A percentile compares a stretch with the other conserved stretches of the same genome.
Evolutionary conservation across 2,329 filamentous ascomycete species (phyloP).

Genomic region (Dothiorella sarmentorum): DNA sequence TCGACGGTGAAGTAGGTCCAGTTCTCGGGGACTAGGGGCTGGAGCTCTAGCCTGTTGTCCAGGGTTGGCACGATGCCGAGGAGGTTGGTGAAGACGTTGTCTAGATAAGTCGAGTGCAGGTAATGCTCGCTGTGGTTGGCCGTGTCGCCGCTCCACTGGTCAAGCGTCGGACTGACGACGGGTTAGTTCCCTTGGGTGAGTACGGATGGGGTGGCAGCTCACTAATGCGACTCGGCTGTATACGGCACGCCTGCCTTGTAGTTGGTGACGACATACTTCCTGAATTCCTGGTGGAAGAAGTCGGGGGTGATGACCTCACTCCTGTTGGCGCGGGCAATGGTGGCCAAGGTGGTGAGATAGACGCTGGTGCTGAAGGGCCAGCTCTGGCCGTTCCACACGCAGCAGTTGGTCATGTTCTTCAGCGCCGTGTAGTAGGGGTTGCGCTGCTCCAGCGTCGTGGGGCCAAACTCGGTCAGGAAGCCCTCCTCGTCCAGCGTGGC

Average conservation of each 20-base stretch:
- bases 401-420: slow-evolving; percentile 31
- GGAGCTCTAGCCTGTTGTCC: slow-evolving; percentile 38
- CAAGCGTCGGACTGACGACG: slow-evolving; percentile 27
- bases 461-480: slow-evolving; percentile 40
- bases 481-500: slow-evolving; percentile 36
- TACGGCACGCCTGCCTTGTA: slow-evolving; percentile 43
- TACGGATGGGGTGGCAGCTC: too few species aligned
- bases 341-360: slow-evolving; percentile 51
- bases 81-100: slow-evolving; percentile 45
- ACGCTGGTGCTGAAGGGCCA: not conserved
- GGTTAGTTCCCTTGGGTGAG: too few species aligned
- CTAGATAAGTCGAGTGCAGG: slow-evolving; percentile 45
- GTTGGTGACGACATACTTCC: slow-evolving; percentile 41
- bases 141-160: slow-evolving; percentile 37
- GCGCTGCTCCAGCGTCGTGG: slow-evolving; percentile 37
- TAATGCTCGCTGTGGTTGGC: slow-evolving; percentile 43
- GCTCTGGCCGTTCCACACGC: slow-evolving; percentile 19
- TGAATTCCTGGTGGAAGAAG: slow-evolving; percentile 39
- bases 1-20: slow-evolving; percentile 43
- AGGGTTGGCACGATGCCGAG: slow-evolving; percentile 41
- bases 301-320: slow-evolving; percentile 34
- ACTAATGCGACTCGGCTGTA: slow-evolving; percentile 44
- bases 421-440: slow-evolving; percentile 38
- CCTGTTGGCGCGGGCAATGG: slow-evolving; percentile 27
- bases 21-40: slow-evolving; percentile 38